Evolutionary conservation across 495 filamentous ascomycete species (phyloP), one percentile per base, ranked within the genome.

Genomic region (Hypoxylon perforatum): DNA sequence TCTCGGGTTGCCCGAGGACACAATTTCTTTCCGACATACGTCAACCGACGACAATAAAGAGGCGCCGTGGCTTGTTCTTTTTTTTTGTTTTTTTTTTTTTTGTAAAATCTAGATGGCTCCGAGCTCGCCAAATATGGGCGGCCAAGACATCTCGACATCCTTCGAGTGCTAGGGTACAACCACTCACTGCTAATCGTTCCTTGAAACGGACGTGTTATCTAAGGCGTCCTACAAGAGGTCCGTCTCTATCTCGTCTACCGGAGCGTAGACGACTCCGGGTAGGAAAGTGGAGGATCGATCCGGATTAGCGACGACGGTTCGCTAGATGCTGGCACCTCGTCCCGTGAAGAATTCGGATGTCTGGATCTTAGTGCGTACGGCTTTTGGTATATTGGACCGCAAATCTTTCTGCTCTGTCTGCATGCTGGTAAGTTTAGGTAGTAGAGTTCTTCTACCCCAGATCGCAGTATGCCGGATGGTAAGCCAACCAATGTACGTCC

Each of bases 401-500:
- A 53, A 63, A 64, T 69, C 50, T 54, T 44, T 55, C 45, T 53
- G 4, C 17, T 21, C 11, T 44, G 15, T 1, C 21, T 21, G 41
- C 41, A 44, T 15, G 10, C 56, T 47, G 64, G 59, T 60, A 63
- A 44, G 14, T 4, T 33, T 4, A 33, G 30, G 30, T 33, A 5
- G 30, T 33, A 28, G 25, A 10, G 30, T 33, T 10, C 11, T 44
- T 51, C 51, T 65, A 65, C 66, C 66, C 66, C 61, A 65, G 66
- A 69, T 69, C 66, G 66, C 50, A 42, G 66, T 52, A 18, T 69
- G 56, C 52, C 61, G 57, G 49, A 69, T 65, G 66, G 61, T 21
- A 46, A 12, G 28, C 41, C 60, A 52, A 42, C 46, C 22, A 52
- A 65, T 57, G 51, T 17, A 54, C 30, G 39, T 22, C 41, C 53